phyloP scores from a whole-genome alignment of 371 early-diverging fungal genomes.

The Rhizopus sp. region DNA sequence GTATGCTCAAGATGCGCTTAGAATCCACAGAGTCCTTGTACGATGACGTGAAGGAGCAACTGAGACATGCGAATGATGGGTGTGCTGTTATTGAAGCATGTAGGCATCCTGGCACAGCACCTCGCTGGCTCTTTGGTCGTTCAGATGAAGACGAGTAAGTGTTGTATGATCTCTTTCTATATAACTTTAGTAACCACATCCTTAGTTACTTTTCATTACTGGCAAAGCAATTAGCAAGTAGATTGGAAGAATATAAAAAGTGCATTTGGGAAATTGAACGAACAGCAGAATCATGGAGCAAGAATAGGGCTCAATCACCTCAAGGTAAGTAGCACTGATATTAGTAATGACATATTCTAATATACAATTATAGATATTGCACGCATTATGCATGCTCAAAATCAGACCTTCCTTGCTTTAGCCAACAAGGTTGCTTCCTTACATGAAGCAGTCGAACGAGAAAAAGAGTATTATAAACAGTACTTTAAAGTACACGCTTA shows the following conservation, averaged over 20 bases:
- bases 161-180: not conserved
- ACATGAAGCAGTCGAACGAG: constrained; percentile 59
- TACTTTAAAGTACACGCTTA: constrained; percentile 30
- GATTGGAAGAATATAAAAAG: constrained; percentile 43
- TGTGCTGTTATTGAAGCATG: constrained; percentile 40
- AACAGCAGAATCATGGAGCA: constrained; percentile 41
- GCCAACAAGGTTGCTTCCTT: constrained; percentile 60
- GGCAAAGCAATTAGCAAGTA: constrained; percentile 25
- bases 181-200: not conserved
- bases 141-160: constrained; percentile 46
- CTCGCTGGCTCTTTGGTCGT: constrained; percentile 47
- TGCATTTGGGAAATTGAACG: constrained; percentile 49
- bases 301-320: constrained; percentile 38
- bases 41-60: constrained; percentile 33
- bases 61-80: constrained; percentile 43
- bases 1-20: constrained; percentile 29
- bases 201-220: constrained; percentile 38
- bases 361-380: constrained; percentile 43
- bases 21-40: constrained; percentile 31
- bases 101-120: constrained; percentile 34
- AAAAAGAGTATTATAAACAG: constrained; percentile 46
- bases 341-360: not conserved
- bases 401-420: constrained; percentile 64
- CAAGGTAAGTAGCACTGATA: constrained; percentile 33
- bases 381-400: constrained; percentile 61